Evolutionary conservation across 371 early-diverging fungal species (phyloP), one percentile per base, ranked within the genome.

Genomic region (Lichtheimia corymbifera): DNA sequence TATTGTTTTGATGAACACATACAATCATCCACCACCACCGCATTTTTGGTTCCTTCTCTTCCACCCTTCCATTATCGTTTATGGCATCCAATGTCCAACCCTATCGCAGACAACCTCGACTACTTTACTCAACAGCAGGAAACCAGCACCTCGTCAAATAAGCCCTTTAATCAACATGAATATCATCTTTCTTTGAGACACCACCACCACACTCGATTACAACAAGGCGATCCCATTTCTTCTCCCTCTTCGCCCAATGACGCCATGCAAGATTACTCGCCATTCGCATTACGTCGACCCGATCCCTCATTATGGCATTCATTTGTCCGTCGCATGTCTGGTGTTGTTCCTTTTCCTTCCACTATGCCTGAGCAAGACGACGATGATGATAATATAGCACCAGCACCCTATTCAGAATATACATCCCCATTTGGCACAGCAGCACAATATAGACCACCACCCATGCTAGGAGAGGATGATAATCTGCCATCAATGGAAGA

Each of bases 401-500:
- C n/a, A 1, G 41, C 28, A 30, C 51, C 20, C n/a, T 62, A 55
- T 11, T 59, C 68, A 30, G 62, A 66, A 12, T 63, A 67, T 28
- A 63, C 64, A 53, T 24, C 65, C 14, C 53, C 58, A 15, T 58
- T 68, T 41, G 58, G 3, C 53, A 59, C 53, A 70, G 55, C 50
- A 65, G 68, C 35, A 55, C 49, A 41, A 54, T 61, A 28, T 24
- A 53, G 2, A 28, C 58, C 25, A 25, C 17, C 30, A 42, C 41
- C 55, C 13, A 56, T 56, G 57, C 43, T 56, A 2, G 43, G 65
- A 58, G 52, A 41, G 30, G 75, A 74, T 17, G 67, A 70, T 43
- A 63, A 70, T 11, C 55, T 80, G 24, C 80, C 80, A 3, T 71
- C 75, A 5, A 66, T 75, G 14, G 75, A 80, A 61, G 77, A 80